These are phyloP conservation scores for Ailanthus altissimus DNA, from an alignment of 345 rosid genomes.

Conservation along the genomic window DNA sequence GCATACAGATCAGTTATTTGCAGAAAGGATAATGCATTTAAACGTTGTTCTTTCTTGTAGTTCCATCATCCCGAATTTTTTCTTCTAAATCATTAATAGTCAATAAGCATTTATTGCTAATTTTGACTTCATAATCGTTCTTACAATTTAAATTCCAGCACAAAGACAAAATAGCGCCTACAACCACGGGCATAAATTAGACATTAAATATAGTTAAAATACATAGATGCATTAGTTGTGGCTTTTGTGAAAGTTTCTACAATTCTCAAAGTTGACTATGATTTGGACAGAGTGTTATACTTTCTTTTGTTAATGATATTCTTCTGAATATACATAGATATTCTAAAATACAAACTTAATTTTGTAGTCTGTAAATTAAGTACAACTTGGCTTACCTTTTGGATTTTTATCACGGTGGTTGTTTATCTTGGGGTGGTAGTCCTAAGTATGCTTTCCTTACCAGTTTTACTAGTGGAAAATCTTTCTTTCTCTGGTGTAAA, in stretches of 20 bases:
- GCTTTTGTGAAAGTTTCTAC: not conserved
- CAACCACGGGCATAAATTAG: not conserved
- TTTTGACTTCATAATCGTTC: not conserved
- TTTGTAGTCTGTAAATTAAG: not conserved
- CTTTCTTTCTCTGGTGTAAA: not conserved
- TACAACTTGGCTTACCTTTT: not conserved
- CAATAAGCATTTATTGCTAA: not conserved
- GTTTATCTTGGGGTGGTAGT: not conserved
- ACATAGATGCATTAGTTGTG: not conserved
- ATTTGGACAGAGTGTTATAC: not conserved
- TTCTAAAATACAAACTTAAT: not conserved
- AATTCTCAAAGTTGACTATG: not conserved
- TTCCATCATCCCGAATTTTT: not conserved
- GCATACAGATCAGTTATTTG: not conserved
- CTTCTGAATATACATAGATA: not conserved
- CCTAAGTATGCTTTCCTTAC: not conserved
- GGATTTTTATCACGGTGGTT: not conserved
- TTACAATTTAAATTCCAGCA: not conserved
- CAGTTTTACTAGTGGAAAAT: not conserved
- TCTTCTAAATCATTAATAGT: not conserved
- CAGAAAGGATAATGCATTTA: slow-evolving; percentile 1
- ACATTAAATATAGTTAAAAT: not conserved
- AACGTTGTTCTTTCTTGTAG: not conserved
- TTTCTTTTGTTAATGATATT: not conserved
- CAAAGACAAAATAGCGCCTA: not conserved